Base-by-base conservation (phyloP, 805 yeast genomes). In the Sugiyamaella chiloensis region DNA sequence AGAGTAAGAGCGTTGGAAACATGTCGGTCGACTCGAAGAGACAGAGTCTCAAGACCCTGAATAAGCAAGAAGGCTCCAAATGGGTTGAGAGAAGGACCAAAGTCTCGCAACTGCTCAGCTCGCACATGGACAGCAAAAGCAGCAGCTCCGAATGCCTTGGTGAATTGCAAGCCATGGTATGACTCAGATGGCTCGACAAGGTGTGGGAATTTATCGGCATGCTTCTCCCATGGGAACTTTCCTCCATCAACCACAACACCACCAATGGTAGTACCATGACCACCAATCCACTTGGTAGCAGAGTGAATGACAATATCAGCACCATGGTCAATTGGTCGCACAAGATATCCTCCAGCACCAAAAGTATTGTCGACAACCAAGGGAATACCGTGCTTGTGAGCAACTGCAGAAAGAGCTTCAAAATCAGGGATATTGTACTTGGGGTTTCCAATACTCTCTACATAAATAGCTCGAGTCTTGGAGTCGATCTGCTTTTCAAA, bases 271-370 rank as follows among this genome's bases (percentile, higher is more conserved):
- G 86, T 88, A 64, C 98, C 97, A 64, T 90, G 97, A 51, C 97
- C 98, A 54, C 96, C 96, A 57, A 90, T 90, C 96, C 96, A 91
- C 69, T 90, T 90, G 51, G 98, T 90, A 47, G 96, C 96, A 52
- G 96, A 89, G 68, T 90, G 96, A 17, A 85, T 85, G 27, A 91
- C 85, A 56, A 90, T 84, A 65, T 90, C 96, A 40, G 88, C 97
- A 56, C 97, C 97, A 61, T 79, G 85, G 53, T 85, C 85, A 57
- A 90, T 69, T 53, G 98, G 98, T 56, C 78, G 81, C 51, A 87
- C 79, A 60, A 86, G 78, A 73, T 70, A 89, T 42, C 97, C 97
- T 68, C 96, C 97, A 37, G 96, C 96, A 64, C 96, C 98, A 60
- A 90, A 90, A 16, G 98, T 90, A 79, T 90, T 90, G 70, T 90